These are phyloP conservation scores for Vicia sativa DNA, from an alignment of 306 rosid species.

Conservation along the genomic window DNA sequence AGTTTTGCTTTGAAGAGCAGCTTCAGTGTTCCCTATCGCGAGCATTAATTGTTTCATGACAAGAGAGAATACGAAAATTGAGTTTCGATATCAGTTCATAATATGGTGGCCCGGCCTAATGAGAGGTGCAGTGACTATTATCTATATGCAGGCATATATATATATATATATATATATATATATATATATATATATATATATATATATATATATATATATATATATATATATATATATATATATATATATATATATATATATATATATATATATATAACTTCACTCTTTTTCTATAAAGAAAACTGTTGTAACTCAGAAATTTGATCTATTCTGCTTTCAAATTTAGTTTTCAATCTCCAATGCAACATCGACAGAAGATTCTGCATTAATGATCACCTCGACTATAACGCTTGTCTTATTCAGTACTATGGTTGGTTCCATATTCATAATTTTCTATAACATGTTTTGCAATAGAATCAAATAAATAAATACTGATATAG, in stretches of 20 bases:
- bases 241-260: too few species aligned
- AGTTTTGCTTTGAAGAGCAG: constrained; percentile 81
- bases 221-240: too few species aligned
- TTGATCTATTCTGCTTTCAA: constrained; percentile 24
- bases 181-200: too few species aligned
- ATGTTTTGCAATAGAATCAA: not conserved
- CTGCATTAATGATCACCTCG: constrained; percentile 66
- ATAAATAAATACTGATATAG: constrained; percentile 20
- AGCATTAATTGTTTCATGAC: constrained; percentile 54
- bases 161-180: too few species aligned
- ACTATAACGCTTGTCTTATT: constrained; percentile 73
- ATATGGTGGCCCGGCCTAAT: constrained; percentile 88
- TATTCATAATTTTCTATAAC: not conserved
- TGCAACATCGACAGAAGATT: constrained; percentile 26
- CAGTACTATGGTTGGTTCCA: constrained; percentile 67
- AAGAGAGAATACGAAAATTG: constrained; percentile 54
- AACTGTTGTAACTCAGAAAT: not conserved
- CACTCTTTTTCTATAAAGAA: constrained; percentile 12
- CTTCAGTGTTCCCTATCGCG: constrained; percentile 78
- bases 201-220: too few species aligned
- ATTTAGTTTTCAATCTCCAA: constrained; percentile 58
- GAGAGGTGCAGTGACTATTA: constrained; percentile 85
- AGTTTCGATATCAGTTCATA: constrained; percentile 49
- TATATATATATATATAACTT: not conserved
- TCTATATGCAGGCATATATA: constrained; percentile 3